A percentile compares a stretch with the other conserved stretches of the same genome.
phyloP scores from a whole-genome alignment of 257 asterid species.

The Solanum sparsipilum region DNA sequence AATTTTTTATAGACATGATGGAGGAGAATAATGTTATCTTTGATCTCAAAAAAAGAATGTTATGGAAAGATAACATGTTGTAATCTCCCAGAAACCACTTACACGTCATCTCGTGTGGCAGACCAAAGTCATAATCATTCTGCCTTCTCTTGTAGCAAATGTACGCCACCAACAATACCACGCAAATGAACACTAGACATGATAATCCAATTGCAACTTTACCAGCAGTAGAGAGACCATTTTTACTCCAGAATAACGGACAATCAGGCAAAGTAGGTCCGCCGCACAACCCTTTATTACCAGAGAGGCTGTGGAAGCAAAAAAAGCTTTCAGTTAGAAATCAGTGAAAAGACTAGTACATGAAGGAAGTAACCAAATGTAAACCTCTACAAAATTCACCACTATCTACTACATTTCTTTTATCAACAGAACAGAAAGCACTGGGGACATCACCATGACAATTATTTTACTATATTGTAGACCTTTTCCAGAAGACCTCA shows the following conservation, averaged over 20 bases:
- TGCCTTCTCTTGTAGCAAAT: conserved; percentile 45
- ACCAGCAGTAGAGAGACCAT: conserved; percentile 70
- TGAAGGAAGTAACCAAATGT: neutral
- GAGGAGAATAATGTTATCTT: neutral
- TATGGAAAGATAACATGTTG: neutral
- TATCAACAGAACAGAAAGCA: neutral
- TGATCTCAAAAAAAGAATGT: neutral
- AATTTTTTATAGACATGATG: neutral
- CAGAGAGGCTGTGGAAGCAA: conserved; percentile 50
- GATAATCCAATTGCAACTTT: conserved; percentile 62
- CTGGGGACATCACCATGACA: neutral
- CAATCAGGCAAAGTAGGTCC: conserved; percentile 79
- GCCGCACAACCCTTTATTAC: conserved; percentile 84
- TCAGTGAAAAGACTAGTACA: neutral
- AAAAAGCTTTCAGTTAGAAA: neutral
- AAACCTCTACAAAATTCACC: neutral
- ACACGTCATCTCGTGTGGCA: conserved; percentile 71
- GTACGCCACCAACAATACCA: conserved; percentile 31
- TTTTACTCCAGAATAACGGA: conserved; percentile 70
- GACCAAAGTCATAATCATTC: conserved; percentile 73
- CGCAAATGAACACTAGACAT: conserved; percentile 31
- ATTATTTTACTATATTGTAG: neutral
- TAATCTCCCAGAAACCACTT: conserved; percentile 20
- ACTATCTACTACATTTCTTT: neutral
- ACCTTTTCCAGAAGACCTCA: neutral